phyloP scores from a whole-genome alignment of 1,139 yeast species.

The Petasospora fabianii region DNA sequence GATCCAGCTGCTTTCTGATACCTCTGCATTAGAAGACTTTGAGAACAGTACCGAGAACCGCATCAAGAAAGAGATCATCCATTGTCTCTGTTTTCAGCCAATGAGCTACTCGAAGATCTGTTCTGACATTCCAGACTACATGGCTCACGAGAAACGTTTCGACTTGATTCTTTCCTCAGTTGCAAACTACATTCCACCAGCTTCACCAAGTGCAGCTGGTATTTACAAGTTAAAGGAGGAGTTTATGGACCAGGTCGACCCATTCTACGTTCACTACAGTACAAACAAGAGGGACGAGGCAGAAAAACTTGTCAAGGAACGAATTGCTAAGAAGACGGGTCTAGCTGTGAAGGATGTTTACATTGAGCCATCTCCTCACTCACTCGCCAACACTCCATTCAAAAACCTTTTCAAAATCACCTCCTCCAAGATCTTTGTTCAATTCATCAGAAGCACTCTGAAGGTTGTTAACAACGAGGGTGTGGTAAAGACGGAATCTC shows the following conservation, averaged over 20 bases:
- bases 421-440: conserved; percentile 47
- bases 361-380: conserved; percentile 43
- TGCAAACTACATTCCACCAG: conserved; percentile 62
- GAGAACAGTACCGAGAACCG: conserved; percentile 50
- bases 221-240: conserved; percentile 62
- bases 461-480: conserved; percentile 40
- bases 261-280: conserved; percentile 76
- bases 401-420: conserved; percentile 44
- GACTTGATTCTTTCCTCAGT: conserved; percentile 61
- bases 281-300: conserved; percentile 80
- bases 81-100: conserved; percentile 71
- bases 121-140: conserved; percentile 69
- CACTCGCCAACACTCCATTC: conserved; percentile 36
- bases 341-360: conserved; percentile 42
- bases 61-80: conserved; percentile 69
- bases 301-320: conserved; percentile 35
- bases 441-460: conserved; percentile 49
- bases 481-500: conserved; percentile 45
- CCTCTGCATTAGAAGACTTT: conserved; percentile 51
- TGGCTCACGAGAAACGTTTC: conserved; percentile 67
- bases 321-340: conserved; percentile 32
- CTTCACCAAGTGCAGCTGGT: conserved; percentile 63
- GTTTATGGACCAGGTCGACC: conserved; percentile 57
- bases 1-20: conserved; percentile 68
- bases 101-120: conserved; percentile 69